These are phyloP conservation scores for Sanguinoderma infundibulare DNA, from an alignment of 1,284 basidiomycete genomes.

Conservation along the genomic window DNA sequence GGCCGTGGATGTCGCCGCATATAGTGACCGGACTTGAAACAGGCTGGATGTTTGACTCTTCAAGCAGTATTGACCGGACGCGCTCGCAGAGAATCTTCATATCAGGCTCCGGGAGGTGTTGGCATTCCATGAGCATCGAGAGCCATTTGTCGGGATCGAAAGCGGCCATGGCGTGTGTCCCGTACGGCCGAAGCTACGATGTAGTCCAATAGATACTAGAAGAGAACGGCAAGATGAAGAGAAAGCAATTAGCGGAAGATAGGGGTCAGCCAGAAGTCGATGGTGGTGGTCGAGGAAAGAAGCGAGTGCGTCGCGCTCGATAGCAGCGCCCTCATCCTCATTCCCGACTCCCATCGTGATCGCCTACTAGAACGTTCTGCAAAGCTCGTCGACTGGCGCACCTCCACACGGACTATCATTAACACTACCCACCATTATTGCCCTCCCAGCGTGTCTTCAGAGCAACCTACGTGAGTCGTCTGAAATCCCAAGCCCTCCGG, in stretches of 20 bases:
- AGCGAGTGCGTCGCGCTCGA: too few relatives aligned
- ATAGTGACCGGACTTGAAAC: conserved; percentile 93
- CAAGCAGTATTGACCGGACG: conserved; percentile 85
- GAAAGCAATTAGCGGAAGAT: too few relatives aligned
- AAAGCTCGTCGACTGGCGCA: background rate
- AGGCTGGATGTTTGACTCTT: conserved; percentile 95
- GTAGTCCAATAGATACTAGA: too few relatives aligned
- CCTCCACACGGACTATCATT: background rate
- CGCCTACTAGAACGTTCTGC: conserved; percentile 9
- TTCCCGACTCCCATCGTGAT: background rate
- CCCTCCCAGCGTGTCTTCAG: conserved; percentile 8
- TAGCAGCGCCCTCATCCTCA: background rate
- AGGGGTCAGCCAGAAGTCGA: too few relatives aligned
- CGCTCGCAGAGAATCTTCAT: conserved; percentile 91
- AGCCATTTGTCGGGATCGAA: conserved; percentile 77
- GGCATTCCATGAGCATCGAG: conserved; percentile 80
- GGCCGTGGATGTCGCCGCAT: conserved; percentile 94
- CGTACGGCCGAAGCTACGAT: too few relatives aligned
- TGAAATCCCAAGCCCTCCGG: conserved; percentile 41
- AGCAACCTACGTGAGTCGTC: conserved; percentile 16
- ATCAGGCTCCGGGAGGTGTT: conserved; percentile 85
- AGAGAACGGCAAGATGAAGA: too few relatives aligned
- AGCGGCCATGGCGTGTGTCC: conserved; percentile 38
- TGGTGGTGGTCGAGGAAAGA: too few relatives aligned
- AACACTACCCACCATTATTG: background rate